Evolutionary conservation across 106 monocot genomes (phyloP).

Genomic region (Allium fistulosum): DNA sequence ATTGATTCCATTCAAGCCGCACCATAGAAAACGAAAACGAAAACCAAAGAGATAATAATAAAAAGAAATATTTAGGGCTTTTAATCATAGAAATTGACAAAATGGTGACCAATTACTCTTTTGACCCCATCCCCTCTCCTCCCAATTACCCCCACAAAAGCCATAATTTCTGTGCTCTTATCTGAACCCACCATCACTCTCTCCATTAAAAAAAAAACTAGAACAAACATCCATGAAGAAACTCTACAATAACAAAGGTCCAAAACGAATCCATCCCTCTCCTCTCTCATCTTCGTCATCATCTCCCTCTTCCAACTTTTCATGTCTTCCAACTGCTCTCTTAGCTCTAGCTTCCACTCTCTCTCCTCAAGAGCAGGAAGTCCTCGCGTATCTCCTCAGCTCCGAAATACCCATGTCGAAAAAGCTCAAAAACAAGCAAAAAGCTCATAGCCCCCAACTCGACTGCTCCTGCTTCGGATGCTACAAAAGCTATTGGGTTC

Average conservation of each 20-base stretch:
- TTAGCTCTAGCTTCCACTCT: constrained; percentile 31
- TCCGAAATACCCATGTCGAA: not conserved
- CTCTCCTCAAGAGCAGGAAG: constrained; percentile 30
- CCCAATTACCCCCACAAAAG: not conserved
- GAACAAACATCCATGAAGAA: constrained; percentile 19
- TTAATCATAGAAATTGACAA: too few relatives aligned
- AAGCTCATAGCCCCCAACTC: constrained; percentile 23
- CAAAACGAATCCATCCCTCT: constrained; percentile 31
- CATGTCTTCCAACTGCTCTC: constrained; percentile 32
- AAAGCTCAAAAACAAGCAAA: not conserved
- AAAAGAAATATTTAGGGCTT: too few relatives aligned
- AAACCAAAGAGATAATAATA: too few relatives aligned
- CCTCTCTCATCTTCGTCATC: constrained; percentile 4
- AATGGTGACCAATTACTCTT: too few relatives aligned
- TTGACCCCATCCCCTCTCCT: not conserved
- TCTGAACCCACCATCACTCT: not conserved
- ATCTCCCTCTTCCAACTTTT: not conserved
- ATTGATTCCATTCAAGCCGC: too few relatives aligned
- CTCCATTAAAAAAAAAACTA: not conserved
- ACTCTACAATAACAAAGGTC: constrained; percentile 11
- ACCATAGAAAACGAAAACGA: too few relatives aligned
- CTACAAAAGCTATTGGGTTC: constrained; percentile 38
- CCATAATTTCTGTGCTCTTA: not conserved
- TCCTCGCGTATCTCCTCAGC: constrained; percentile 32
- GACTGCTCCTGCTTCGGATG: constrained; percentile 45